phyloP scores from a whole-genome alignment of 2,329 filamentous ascomycete species.

The Aspergillus puulaauensis region DNA sequence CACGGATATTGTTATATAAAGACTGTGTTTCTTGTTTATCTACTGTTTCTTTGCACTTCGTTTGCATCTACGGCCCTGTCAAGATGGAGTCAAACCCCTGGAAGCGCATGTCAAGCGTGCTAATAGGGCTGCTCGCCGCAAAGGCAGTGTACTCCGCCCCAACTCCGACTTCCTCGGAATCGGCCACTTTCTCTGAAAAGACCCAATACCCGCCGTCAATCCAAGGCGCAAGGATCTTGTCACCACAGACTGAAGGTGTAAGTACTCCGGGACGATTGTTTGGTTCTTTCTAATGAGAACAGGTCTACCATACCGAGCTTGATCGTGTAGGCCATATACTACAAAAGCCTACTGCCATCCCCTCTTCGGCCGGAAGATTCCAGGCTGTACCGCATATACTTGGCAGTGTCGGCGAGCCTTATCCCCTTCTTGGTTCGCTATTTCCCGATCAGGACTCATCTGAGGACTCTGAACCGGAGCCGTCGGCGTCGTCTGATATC shows the following conservation, averaged over 20 bases:
- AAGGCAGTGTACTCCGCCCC: slow-evolving; percentile 29
- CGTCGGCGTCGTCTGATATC: neutral
- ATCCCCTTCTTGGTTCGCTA: slow-evolving; percentile 12
- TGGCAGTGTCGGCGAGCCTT: slow-evolving; percentile 14
- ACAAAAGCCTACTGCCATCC: slow-evolving; percentile 27
- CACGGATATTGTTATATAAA: neutral
- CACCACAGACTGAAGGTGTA: slow-evolving; percentile 32
- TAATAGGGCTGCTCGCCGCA: slow-evolving; percentile 36
- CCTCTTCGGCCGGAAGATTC: neutral
- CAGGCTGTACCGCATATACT: slow-evolving; percentile 16
- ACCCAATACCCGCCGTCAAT: slow-evolving; percentile 37
- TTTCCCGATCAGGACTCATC: neutral
- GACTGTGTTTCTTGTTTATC: neutral
- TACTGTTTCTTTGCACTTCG: neutral
- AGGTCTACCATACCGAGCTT: slow-evolving; percentile 33
- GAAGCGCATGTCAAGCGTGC: slow-evolving; percentile 30
- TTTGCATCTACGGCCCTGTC: neutral
- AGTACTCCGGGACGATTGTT: slow-evolving; percentile 12
- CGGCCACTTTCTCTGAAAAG: slow-evolving; percentile 23
- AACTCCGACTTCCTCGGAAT: slow-evolving; percentile 12
- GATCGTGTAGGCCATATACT: slow-evolving; percentile 32
- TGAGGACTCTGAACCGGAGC: neutral
- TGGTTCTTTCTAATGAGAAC: slow-evolving; percentile 12
- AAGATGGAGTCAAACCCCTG: slow-evolving; percentile 22
- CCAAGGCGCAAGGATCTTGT: slow-evolving; percentile 25